Evolutionary conservation across 345 rosid genomes (phyloP), one percentile per base, ranked within the genome.

Genomic region (Boechera stricta): DNA sequence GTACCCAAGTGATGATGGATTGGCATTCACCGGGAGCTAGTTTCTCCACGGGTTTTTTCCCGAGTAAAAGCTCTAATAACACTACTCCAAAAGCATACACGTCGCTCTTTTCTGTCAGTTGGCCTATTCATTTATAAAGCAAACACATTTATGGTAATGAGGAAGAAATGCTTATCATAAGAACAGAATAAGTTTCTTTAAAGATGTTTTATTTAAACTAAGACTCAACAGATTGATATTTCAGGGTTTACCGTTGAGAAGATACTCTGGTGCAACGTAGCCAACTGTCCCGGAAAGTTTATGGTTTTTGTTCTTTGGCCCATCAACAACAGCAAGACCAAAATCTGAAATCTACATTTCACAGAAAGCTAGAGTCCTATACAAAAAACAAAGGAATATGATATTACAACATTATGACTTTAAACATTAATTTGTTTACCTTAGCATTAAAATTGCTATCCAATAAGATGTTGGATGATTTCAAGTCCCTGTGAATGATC

Each of bases 401-500:
- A 38, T 29, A 55, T 0, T 21, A 6, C 8, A 56, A 12, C 31
- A 2, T 33, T 10, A 3, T 24, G 12, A 15, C 10, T 18, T 38
- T 4, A n/a, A 52, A 54, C 29, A 54, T 12, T 9, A 24, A 6
- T 53, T n/a, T 67, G 41, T 72, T 85, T 85, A 92, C 99, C 99
- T 95, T 95, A 29, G 99, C 99, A 66, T 89, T 91, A 87, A 88
- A 95, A 75, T 85, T 85, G 70, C 90, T 81, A 77, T 92, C 99
- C 80, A 95, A 73, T 51, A 95, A 90, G 66, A 95, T 88, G 81
- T 95, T 95, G 74, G 99, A 93, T 2, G 99, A 87, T 87, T 95
- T 95, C 85, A 95, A 89, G 88, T 95, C 99, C 78, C 99, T 89
- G 86, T 95, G 99, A 67, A 95, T 92, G 83, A 95, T 92, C 36